Percentiles rank a stretch among this genome's conserved stretches.
Conservation (phyloP, 129 eudicot species). For the Gnaphalium uliginosum region DNA sequence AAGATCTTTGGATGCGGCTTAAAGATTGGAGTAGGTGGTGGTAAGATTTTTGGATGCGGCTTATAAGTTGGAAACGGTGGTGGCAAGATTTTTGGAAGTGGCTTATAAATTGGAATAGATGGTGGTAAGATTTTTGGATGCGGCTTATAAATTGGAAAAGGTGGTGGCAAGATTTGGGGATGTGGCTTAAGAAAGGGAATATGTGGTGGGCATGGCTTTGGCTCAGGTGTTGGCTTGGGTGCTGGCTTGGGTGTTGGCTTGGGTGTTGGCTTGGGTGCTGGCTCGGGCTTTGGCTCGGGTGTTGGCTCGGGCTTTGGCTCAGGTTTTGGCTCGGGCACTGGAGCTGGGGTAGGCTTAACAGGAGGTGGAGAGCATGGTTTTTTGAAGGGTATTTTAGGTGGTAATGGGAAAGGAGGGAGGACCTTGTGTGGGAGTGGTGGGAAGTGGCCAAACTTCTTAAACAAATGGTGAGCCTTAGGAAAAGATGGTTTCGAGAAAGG, state of each 20-base stretch:
- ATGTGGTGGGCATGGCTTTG: slow-evolving; percentile 5
- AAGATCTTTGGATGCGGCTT: slow-evolving; percentile 33
- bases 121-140: too few relatives aligned
- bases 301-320: slow-evolving; percentile 9
- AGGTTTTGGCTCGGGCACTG: slow-evolving; percentile 17
- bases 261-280: slow-evolving; percentile 3
- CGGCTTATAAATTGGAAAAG: too few relatives aligned
- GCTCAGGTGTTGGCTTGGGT: slow-evolving; percentile 21
- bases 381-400: slow-evolving; percentile 28
- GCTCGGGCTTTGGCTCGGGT: slow-evolving; percentile 24
- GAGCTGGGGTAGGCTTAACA: slow-evolving; percentile 28
- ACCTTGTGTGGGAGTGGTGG: slow-evolving; percentile 3
- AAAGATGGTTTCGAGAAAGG: slow-evolving; percentile 11
- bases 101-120: too few relatives aligned
- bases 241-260: slow-evolving; percentile 16
- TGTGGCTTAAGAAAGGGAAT: neutral
- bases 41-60: slow-evolving; percentile 9
- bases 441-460: slow-evolving; percentile 36
- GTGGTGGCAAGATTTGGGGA: slow-evolving; percentile 13
- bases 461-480: slow-evolving; percentile 38
- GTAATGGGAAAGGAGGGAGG: slow-evolving; percentile 25
- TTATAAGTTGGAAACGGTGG: neutral
- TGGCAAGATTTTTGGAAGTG: neutral
- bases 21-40: neutral
- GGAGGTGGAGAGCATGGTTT: slow-evolving; percentile 42